These are phyloP conservation scores for Claviceps capensis DNA, from an alignment of 2,329 filamentous ascomycete species.

Conservation along the genomic window DNA sequence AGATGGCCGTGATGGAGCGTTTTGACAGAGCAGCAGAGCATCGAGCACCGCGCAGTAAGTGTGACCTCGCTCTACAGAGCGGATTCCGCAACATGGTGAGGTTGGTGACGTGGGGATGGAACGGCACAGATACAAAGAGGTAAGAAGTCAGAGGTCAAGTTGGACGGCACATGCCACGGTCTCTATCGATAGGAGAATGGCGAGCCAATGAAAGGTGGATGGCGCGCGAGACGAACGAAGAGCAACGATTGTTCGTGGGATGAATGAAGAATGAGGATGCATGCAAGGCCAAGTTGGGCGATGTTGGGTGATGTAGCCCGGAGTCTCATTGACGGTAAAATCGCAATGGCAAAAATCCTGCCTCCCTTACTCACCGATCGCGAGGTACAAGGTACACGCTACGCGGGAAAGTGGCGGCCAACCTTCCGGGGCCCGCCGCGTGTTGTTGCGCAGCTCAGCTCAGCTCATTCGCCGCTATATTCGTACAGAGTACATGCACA, in stretches of 20 bases:
- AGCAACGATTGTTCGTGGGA: slow-evolving; percentile 18
- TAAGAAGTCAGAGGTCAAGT: slow-evolving; percentile 9
- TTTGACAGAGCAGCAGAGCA: slow-evolving; percentile 26
- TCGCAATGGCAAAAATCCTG: slow-evolving; percentile 4
- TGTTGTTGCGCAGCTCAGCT: too few relatives aligned
- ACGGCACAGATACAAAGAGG: slow-evolving; percentile 7
- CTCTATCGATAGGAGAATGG: slow-evolving; percentile 16
- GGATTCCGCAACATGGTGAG: slow-evolving; percentile 59
- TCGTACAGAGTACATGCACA: too few relatives aligned
- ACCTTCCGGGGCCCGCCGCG: too few relatives aligned
- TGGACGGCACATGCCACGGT: slow-evolving; percentile 18
- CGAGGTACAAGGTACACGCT: not conserved
- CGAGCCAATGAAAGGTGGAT: not conserved
- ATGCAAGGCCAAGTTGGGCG: slow-evolving; percentile 1
- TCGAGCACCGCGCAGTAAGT: slow-evolving; percentile 44
- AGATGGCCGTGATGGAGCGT: slow-evolving; percentile 29
- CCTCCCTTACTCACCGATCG: not conserved
- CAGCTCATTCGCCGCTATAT: too few relatives aligned
- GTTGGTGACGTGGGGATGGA: slow-evolving; percentile 5
- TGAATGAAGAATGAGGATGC: slow-evolving; percentile 6
- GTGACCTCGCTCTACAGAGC: slow-evolving; percentile 49
- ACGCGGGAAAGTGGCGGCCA: not conserved
- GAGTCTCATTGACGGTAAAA: not conserved
- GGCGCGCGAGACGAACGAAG: slow-evolving; percentile 16
- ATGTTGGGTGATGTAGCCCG: too few relatives aligned